Base-by-base conservation (phyloP, 768 basidiomycete genomes). In the Leccinum variicolor region DNA sequence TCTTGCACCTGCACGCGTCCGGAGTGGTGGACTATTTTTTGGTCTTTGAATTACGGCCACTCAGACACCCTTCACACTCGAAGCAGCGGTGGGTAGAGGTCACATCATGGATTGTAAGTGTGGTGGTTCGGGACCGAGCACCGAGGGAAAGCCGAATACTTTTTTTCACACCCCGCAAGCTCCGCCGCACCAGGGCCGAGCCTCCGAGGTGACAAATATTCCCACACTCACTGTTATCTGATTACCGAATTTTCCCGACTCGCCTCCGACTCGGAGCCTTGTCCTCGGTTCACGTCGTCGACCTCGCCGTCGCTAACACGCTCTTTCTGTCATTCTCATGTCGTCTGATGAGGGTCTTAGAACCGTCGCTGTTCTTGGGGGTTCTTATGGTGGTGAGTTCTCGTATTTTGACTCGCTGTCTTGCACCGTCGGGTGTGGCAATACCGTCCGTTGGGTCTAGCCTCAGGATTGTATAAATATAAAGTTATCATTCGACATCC, bases 351-450 rank as follows among this genome's bases (percentile, higher is more conserved):
- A 54, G 26, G 43, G 46, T 31, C 26, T 5, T 15, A 63, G 43
- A 29, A 83, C 80, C 6, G 77, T 85, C 11, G 78, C 79, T 43
- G 78, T 85, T 36, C 71, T 85, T 11, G 84, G 84, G 0, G 82
- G 75, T 1, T 78, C 81, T 0, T 85, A 84, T 61, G 84, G 82
- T 36, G 84, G 82, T 79, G 23, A 62, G 56, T 50, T 4, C 25
- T 3, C 25, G 17, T 11, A 41, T 19, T 41, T 41, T 58, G 45
- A 57, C 57, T 53, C 52, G 28, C 28, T 23, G 34, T 19, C 28
- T 29, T 62, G n/a, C 11, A 26, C 7, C 43, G 43, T 45, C 43
- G 43, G 43, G 43, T 21, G 41, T 43, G 41, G 14, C 29, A 26
- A 11, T 23, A 10, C 58, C 25, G 34, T 26, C 23, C 2, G 26